phyloP scores from a whole-genome alignment of 2,329 filamentous ascomycete genomes.

The Monosporascus sp. region DNA sequence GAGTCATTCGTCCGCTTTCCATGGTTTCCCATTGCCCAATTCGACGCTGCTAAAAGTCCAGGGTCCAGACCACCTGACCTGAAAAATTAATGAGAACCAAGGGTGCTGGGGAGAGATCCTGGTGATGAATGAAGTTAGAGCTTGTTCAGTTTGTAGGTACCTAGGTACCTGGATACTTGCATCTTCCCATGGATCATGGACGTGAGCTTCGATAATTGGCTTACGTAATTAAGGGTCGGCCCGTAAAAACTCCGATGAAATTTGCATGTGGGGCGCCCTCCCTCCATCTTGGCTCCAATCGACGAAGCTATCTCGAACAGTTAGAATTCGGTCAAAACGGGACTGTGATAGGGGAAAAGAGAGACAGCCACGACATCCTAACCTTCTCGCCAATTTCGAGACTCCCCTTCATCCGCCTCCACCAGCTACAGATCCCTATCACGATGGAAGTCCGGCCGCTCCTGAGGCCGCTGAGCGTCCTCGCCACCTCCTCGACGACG shows the following conservation, averaged over 20 bases:
- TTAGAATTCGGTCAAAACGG: background rate
- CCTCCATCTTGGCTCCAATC: background rate
- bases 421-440: no score
- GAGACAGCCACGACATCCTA: background rate
- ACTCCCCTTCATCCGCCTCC: background rate
- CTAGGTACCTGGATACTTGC: background rate
- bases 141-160: background rate
- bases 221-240: background rate
- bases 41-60: background rate
- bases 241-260: background rate
- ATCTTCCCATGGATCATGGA: background rate
- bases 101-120: no score
- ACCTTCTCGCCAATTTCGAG: background rate
- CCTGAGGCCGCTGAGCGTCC: conserved; percentile 1
- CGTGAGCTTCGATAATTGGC: background rate
- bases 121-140: no score
- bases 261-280: background rate
- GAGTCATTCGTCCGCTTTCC: background rate
- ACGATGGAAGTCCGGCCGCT: conserved; percentile 6
- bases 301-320: background rate
- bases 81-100: background rate
- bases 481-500: background rate
- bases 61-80: background rate
- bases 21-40: no score
- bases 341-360: background rate